Evolutionary conservation across 192 early-diverging fungal genomes (phyloP).

Genomic region (Rhizophagus prolifer): DNA sequence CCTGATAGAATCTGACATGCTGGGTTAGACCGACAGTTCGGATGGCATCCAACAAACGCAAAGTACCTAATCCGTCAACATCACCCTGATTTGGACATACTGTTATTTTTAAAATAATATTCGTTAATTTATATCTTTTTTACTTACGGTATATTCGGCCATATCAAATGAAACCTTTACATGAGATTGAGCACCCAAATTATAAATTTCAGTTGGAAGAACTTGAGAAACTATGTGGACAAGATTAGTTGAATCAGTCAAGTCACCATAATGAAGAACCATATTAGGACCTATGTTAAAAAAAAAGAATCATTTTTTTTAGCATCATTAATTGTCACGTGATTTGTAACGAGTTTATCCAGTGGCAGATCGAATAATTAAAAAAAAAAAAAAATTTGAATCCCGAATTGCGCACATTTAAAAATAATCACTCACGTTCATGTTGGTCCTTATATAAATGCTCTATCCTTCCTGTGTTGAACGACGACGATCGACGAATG

Average conservation of each 20-base stretch:
- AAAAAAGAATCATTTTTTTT: background rate
- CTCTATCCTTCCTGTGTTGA: conserved; percentile 80
- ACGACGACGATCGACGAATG: conserved; percentile 80
- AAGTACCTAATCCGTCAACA: conserved; percentile 76
- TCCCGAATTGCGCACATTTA: background rate
- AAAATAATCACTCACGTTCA: conserved; percentile 48
- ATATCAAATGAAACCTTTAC: conserved; percentile 74
- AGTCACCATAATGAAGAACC: conserved; percentile 77
- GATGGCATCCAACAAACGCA: conserved; percentile 76
- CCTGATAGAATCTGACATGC: conserved; percentile 61
- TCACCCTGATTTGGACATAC: conserved; percentile 49
- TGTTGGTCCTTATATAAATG: conserved; percentile 77
- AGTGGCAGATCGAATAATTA: background rate
- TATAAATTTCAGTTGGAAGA: conserved; percentile 76
- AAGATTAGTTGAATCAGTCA: conserved; percentile 76
- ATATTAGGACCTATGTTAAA: conserved; percentile 51
- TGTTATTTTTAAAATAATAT: background rate
- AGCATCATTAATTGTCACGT: too few species aligned
- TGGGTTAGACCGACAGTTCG: conserved; percentile 69
- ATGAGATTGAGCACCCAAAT: conserved; percentile 76
- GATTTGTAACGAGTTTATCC: background rate
- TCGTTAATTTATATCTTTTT: background rate
- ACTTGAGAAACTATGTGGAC: conserved; percentile 73
- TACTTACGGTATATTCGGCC: conserved; percentile 67
- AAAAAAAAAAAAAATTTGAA: conserved; percentile 1